Conservation (phyloP, 2,329 filamentous ascomycete genomes). For the Paramyrothecium sp. region DNA sequence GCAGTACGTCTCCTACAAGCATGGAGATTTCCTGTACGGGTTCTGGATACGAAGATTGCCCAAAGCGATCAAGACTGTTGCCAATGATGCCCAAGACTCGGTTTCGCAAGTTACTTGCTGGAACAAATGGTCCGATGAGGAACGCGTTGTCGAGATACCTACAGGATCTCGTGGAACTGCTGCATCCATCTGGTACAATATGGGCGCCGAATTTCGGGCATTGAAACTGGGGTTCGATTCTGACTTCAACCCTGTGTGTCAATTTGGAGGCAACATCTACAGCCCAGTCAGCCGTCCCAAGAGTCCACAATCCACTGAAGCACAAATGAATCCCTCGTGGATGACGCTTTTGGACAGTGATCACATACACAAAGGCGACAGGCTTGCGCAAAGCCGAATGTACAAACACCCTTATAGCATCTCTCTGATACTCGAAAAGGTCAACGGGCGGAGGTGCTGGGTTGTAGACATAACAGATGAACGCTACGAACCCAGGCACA, state of each 20-base stretch:
- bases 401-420: neutral
- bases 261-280: slow-evolving; percentile 4
- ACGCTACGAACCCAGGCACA: neutral
- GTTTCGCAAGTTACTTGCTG: neutral
- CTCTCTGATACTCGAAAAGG: neutral
- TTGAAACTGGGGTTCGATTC: slow-evolving; percentile 8
- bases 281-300: neutral
- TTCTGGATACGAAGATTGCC: neutral
- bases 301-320: neutral
- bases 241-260: slow-evolving; percentile 6
- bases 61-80: neutral
- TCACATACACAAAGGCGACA: neutral
- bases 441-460: neutral
- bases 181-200: slow-evolving; percentile 1
- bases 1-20: neutral
- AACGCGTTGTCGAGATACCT: slow-evolving; percentile 4
- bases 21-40: neutral
- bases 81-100: neutral
- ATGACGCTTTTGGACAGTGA: neutral
- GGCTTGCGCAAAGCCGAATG: neutral
- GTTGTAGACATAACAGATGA: neutral
- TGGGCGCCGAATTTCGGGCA: neutral
- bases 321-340: neutral
- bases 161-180: slow-evolving; percentile 4
- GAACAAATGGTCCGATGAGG: slow-evolving; percentile 3